Evolutionary conservation across 2,329 filamentous ascomycete genomes (phyloP), one percentile per base, ranked within the genome.

Genomic region (Pseudogymnoascus sp.): DNA sequence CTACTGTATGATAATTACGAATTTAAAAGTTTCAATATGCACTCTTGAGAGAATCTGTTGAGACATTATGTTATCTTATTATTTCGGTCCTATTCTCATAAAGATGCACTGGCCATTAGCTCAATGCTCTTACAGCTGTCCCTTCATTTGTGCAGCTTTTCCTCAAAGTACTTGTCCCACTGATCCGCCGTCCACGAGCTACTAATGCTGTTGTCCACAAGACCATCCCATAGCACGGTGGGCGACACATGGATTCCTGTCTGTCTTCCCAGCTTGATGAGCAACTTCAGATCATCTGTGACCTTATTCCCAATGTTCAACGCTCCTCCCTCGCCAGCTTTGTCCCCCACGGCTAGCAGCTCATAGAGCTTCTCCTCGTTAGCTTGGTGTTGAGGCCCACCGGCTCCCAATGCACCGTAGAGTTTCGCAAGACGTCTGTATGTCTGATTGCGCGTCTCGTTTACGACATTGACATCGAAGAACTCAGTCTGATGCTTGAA

Each of bases 191-290:
- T 87, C 84, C 92, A 97, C 25, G 86, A 82, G 63, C 88, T 93
- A 65, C 86, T 88, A 67, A 96, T 89, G 59, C 88, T 85, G 66
- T 84, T 85, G 70, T 89, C 89, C 59, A 95, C 87, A 25, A 95
- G 83, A 0, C 92, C 92, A 74, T 97, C 86, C 73, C 95, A 92
- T 59, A 96, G 80, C 18, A 93, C 91, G 0, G 92, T 97, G 1
- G 93, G 93, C 42, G 90, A 93, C 40, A 97, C 90, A 77, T 97
- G 93, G 45, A 96, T 85, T 10, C 92, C 89, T 7, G 89, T 82
- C 67, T 94, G 76, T 45, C 93, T 80, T 69, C 90, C 83, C 73
- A 87, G 87, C 82, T 92, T 95, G 65, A 93, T 85, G 69, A 93
- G 78, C 58, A 90, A 75, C 80, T 96, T 97, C 61, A 97, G 74